Conservation (phyloP, 2,329 filamentous ascomycete species). For the Sarocladiaceae sp. region DNA sequence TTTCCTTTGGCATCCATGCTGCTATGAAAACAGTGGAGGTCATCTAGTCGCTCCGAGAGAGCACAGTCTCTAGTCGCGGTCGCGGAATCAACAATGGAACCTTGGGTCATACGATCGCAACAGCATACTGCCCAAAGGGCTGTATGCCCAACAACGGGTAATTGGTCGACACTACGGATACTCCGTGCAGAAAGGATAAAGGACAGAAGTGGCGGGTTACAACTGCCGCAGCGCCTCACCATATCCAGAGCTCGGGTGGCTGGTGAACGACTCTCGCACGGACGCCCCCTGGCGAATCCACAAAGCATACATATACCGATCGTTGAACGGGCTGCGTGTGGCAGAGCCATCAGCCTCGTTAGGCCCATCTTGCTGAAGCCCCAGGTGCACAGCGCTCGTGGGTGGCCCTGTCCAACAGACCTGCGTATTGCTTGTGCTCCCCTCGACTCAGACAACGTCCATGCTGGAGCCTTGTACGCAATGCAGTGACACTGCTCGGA, state of each 20-base stretch:
- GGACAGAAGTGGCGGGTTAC: too few species aligned
- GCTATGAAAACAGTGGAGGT: too few species aligned
- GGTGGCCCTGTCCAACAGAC: constrained; percentile 1
- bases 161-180: too few species aligned
- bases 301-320: neutral
- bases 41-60: too few species aligned
- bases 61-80: too few species aligned
- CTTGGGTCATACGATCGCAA: too few species aligned
- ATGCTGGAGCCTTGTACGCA: neutral
- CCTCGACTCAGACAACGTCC: neutral
- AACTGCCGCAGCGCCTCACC: neutral
- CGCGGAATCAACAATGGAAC: too few species aligned
- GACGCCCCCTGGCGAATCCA: neutral
- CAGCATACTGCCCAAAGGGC: neutral
- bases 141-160: neutral
- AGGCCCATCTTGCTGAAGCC: neutral
- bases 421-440: neutral
- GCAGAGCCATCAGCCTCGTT: neutral
- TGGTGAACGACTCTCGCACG: constrained; percentile 8
- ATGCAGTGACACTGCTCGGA: constrained; percentile 4
- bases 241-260: constrained; percentile 4
- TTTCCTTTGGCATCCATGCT: too few species aligned
- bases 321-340: constrained; percentile 4
- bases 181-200: too few species aligned
- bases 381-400: neutral